Evolutionary conservation across 352 stramenopile species (phyloP), one percentile per base, ranked within the genome.

Genomic region (Globisporangium rhizosaccharum): DNA sequence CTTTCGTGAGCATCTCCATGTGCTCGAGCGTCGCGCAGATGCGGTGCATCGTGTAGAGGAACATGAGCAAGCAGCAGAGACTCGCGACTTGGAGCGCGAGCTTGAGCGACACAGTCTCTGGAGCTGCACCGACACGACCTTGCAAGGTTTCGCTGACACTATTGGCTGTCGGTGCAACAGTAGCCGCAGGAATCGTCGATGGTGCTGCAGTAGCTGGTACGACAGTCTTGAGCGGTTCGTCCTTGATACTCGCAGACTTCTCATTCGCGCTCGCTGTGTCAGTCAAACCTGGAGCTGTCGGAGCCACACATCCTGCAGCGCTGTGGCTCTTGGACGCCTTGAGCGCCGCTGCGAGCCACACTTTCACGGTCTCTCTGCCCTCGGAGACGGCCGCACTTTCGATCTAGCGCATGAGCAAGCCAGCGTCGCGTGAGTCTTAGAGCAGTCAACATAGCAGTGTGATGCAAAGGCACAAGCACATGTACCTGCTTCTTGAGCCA

Each of bases 401-500:
- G 65, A 94, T 94, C 76, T 93, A 53, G 56, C 56, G 48, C 37
- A n/a, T 28, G 2, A 15, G 10, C 30, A 28, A 41, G 2, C 6
- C 28, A 33, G 18, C 41, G 14, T 46, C 41, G 14, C 4, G 15
- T 23, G 41, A 18, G 15, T 47, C 41, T 2, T 23, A 11, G 4
- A 23, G 15, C 41, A 47, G 1, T 8, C 14, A 7, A 47, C 41
- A 47, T 4, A 20, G 14, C 7, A 10, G 20, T 28, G 17, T 18
- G 17, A 49, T 18, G 20, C 44, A 28, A 4, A 49, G 4, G 15
- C 18, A 10, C 41, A 18, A 5, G 41, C 41, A n/a, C n/a, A 28
- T n/a, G 33, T 67, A 92, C 83, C 76, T 94, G 85, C 30, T 91
- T 91, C 72, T 92, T 95, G 20, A 95, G 65, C 82, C 85, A 93